Percentiles rank a stretch among this genome's conserved stretches.
Conservation (phyloP, 1,284 basidiomycete genomes). For the Malassezia psittaci region DNA sequence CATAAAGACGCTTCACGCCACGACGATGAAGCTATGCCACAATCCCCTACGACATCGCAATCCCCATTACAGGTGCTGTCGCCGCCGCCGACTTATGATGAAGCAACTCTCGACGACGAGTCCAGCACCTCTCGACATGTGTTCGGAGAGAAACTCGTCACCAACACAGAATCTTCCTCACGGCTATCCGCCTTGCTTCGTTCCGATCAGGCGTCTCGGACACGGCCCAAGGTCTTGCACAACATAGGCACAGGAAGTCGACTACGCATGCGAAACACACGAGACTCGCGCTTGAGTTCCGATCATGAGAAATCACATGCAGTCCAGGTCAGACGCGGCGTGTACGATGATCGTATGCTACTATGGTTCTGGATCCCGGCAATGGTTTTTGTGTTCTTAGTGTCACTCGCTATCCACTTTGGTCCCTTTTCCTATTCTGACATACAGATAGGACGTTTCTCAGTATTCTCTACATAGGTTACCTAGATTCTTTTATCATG, state of each 20-base stretch:
- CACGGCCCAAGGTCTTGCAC: background rate
- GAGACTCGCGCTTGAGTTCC: background rate
- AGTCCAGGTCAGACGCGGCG: conserved; percentile 5
- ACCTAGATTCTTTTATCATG: background rate
- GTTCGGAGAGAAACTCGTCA: conserved; percentile 16
- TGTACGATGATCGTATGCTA: conserved; percentile 74
- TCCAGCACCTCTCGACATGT: conserved; percentile 1
- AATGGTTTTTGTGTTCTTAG: conserved; percentile 49
- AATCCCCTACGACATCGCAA: background rate
- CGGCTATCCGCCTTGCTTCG: background rate
- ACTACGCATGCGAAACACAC: background rate
- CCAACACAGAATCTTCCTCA: background rate
- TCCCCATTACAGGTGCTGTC: background rate
- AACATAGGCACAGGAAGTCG: background rate
- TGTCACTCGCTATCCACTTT: background rate
- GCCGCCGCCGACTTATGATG: conserved; percentile 18
- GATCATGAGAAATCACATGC: background rate
- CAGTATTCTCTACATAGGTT: background rate
- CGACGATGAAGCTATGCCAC: background rate
- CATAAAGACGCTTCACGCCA: background rate
- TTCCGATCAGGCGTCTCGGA: background rate
- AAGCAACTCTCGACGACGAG: conserved; percentile 13
- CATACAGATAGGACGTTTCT: background rate
- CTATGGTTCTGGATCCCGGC: conserved; percentile 88
- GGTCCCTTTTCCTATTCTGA: background rate